phyloP scores from a whole-genome alignment of 768 basidiomycete genomes.

The Suillus variegatus region DNA sequence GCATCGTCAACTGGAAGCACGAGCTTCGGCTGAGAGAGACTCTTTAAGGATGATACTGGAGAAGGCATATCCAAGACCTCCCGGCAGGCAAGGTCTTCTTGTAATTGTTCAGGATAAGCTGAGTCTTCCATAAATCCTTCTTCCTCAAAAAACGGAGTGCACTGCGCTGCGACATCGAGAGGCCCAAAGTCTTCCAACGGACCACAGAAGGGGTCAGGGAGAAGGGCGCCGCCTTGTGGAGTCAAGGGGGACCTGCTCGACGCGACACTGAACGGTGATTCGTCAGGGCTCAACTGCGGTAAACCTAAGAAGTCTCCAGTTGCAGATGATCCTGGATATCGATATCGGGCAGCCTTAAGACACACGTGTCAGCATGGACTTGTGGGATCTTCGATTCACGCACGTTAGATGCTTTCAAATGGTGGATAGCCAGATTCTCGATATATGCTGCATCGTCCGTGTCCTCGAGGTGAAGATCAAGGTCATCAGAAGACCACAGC shows the following conservation, averaged over 20 bases:
- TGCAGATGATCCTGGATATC: not conserved
- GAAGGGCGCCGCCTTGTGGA: constrained; percentile 10
- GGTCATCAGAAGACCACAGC: not conserved
- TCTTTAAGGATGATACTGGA: not conserved
- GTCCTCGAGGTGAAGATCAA: not conserved
- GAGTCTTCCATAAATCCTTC: not conserved
- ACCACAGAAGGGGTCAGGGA: not conserved
- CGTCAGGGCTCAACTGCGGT: constrained; percentile 25
- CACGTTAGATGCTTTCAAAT: not conserved
- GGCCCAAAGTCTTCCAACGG: not conserved
- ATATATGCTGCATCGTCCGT: constrained; percentile 1
- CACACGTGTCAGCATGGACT: not conserved
- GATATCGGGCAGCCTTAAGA: not conserved
- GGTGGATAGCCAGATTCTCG: not conserved
- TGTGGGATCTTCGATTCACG: not conserved
- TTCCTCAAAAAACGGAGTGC: not conserved
- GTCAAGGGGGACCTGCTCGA: constrained; percentile 26
- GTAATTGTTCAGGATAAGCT: constrained; percentile 2
- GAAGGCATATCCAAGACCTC: not conserved
- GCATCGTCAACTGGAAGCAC: not conserved
- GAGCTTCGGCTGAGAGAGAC: not conserved
- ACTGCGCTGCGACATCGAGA: not conserved
- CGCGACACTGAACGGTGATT: constrained; percentile 22
- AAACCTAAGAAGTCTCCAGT: constrained; percentile 3
- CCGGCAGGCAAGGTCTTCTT: constrained; percentile 21